Base-by-base conservation (phyloP, 345 rosid species). In the Anastatica hierochuntica region DNA sequence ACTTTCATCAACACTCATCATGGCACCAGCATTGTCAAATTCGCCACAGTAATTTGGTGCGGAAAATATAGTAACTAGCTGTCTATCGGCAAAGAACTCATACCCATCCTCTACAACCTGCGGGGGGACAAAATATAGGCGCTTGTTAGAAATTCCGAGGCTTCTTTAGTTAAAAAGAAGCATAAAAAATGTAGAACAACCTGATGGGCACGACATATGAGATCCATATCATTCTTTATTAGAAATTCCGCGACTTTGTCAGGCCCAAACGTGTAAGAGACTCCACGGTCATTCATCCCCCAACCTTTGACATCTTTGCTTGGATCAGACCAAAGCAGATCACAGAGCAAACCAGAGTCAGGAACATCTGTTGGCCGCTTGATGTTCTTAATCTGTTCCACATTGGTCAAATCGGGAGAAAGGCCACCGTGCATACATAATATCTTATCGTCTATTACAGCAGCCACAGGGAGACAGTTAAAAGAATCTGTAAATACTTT, bases 1-100 rank as follows among this genome's bases (percentile, higher is more conserved):
- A 76, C 89, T 83, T 58, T 89, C 89, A 72, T 89, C 97, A 59
- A 89, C 97, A 51, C 95, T 85, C 97, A 89, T 88, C 95, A 89
- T 79, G 9, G 97, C 95, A 67, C 95, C 97, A 14, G 92, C 86
- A 70, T 89, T 89, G 66, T 89, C 89, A 60, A 89, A 89, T 81
- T 89, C 97, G 19, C 97, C 97, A 1, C 95, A 89, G 72, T 89
- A 89, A 64, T 89, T 89, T 4, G 97, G 97, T 43, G 97, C 97
- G n/a, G 95, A 89, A 58, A 89, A 89, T 67, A 89, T 78, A 3
- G 97, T 83, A 16, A 89, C 95, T 43, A 89, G 95, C 66, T 77
- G 86, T 72, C 95, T 82, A 58, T 85, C 86, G 3, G 95, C 95
- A 6, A 88, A 85, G 75, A 88, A 88, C 62, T 88, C 97, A 51